phyloP scores from a whole-genome alignment of 1,139 yeast species.

The Kurtzmaniella quercitrusa region DNA sequence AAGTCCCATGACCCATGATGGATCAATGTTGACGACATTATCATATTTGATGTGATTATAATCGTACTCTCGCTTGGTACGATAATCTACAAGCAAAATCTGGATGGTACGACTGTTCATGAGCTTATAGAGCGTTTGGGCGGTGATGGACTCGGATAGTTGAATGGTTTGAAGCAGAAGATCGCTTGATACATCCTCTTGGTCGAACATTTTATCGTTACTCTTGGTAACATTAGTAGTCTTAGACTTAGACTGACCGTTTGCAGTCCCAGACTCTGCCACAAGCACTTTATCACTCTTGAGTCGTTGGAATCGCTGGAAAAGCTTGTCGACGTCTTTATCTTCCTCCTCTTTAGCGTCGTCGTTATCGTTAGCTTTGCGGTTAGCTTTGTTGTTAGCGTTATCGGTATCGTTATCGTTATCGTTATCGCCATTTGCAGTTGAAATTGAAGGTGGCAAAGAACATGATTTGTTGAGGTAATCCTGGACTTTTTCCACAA shows the following conservation, averaged over 20 bases:
- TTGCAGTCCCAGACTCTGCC: too few species aligned
- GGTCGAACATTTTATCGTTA: too few species aligned
- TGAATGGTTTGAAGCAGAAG: slow-evolving; percentile 10
- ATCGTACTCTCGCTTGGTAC: slow-evolving; percentile 56
- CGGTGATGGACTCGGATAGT: slow-evolving; percentile 22
- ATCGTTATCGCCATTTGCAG: not conserved
- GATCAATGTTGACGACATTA: slow-evolving; percentile 68
- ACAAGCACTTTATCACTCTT: not conserved
- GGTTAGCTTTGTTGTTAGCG: too few species aligned
- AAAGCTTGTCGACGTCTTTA: not conserved
- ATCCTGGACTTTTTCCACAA: not conserved
- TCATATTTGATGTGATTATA: slow-evolving; percentile 54
- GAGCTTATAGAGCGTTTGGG: slow-evolving; percentile 19
- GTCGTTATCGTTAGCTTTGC: too few species aligned
- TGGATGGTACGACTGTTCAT: slow-evolving; percentile 9
- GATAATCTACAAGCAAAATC: slow-evolving; percentile 59
- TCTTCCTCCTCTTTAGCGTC: not conserved
- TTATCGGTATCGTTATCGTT: too few species aligned
- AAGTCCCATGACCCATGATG: slow-evolving; percentile 37
- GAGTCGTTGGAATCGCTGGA: not conserved
- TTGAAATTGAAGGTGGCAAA: not conserved
- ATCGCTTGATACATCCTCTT: not conserved
- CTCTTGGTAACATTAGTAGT: too few species aligned
- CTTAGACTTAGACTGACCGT: too few species aligned
- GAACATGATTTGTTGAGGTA: not conserved